A percentile compares a stretch with the other conserved stretches of the same genome.
Evolutionary conservation across 2,329 filamentous ascomycete species (phyloP).

Genomic region (Teratosphaeria nubilosa): DNA sequence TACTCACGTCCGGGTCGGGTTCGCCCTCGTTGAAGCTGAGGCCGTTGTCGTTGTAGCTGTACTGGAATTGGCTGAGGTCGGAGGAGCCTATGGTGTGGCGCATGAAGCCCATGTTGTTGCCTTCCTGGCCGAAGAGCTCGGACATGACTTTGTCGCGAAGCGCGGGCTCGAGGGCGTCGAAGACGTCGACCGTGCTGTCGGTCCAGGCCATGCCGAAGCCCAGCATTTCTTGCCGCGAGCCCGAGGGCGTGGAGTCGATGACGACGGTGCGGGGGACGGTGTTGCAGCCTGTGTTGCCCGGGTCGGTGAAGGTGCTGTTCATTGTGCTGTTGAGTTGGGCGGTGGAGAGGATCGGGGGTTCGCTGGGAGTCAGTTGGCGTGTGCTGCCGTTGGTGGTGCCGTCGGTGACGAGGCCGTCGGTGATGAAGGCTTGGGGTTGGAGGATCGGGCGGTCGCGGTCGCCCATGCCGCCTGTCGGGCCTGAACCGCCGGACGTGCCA

Average conservation of each 20-base stretch:
- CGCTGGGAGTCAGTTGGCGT: constrained; percentile 11
- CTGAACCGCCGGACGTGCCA: constrained; percentile 13
- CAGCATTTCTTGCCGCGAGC: constrained; percentile 20
- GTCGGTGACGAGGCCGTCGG: constrained; percentile 13
- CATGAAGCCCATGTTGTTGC: constrained; percentile 31
- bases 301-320: neutral
- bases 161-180: constrained; percentile 23
- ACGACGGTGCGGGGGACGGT: constrained; percentile 2
- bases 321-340: neutral
- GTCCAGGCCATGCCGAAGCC: constrained; percentile 32
- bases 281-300: neutral
- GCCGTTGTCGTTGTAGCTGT: constrained; percentile 29
- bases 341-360: constrained; percentile 7
- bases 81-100: constrained; percentile 31
- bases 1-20: constrained; percentile 22
- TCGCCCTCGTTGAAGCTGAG: constrained; percentile 21
- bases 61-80: constrained; percentile 26
- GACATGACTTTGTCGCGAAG: constrained; percentile 23
- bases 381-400: constrained; percentile 9
- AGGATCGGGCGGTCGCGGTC: constrained; percentile 12
- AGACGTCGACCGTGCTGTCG: constrained; percentile 28
- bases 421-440: constrained; percentile 13
- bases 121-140: constrained; percentile 25
- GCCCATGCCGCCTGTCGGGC: constrained; percentile 12
- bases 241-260: constrained; percentile 9